Evolutionary conservation across 2,329 filamentous ascomycete species (phyloP).

Genomic region (Fusarium torreyae): DNA sequence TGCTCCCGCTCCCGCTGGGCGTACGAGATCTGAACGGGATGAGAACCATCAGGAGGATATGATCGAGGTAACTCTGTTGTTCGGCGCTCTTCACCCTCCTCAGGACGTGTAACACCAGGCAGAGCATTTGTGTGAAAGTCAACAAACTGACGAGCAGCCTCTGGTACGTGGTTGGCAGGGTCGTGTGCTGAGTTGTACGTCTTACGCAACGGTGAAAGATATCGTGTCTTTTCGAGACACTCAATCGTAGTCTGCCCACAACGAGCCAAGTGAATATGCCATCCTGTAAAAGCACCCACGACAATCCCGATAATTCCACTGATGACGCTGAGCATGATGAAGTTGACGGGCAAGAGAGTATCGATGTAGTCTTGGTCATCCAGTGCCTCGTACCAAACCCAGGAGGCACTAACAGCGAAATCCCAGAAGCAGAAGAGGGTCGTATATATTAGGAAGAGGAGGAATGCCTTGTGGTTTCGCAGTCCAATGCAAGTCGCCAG

Average conservation of each 20-base stretch:
- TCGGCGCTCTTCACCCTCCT: conserved; percentile 81
- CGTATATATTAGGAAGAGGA: conserved; percentile 92
- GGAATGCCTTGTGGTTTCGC: conserved; percentile 94
- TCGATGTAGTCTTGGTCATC: conserved; percentile 80
- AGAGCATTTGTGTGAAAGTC: conserved; percentile 87
- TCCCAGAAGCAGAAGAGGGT: conserved; percentile 86
- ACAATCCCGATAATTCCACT: conserved; percentile 93
- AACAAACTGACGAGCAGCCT: conserved; percentile 79
- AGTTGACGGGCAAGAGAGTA: conserved; percentile 88
- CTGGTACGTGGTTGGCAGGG: conserved; percentile 64
- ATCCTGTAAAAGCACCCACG: conserved; percentile 88
- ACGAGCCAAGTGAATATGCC: conserved; percentile 88
- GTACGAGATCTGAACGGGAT: conserved; percentile 66
- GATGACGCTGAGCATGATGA: conserved; percentile 88
- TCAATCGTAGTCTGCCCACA: conserved; percentile 95
- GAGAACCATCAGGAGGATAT: conserved; percentile 52
- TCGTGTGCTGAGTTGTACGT: conserved; percentile 76
- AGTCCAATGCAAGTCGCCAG: conserved; percentile 95
- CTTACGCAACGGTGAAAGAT: conserved; percentile 83
- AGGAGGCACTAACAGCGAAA: conserved; percentile 82
- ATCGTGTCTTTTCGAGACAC: conserved; percentile 94
- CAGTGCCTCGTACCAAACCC: conserved; percentile 89
- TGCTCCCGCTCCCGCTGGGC: conserved; percentile 70
- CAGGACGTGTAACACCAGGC: conserved; percentile 83
- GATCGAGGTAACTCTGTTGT: conserved; percentile 43